Conservation (phyloP, 306 rosid genomes). For the Trifolium dubium region DNA sequence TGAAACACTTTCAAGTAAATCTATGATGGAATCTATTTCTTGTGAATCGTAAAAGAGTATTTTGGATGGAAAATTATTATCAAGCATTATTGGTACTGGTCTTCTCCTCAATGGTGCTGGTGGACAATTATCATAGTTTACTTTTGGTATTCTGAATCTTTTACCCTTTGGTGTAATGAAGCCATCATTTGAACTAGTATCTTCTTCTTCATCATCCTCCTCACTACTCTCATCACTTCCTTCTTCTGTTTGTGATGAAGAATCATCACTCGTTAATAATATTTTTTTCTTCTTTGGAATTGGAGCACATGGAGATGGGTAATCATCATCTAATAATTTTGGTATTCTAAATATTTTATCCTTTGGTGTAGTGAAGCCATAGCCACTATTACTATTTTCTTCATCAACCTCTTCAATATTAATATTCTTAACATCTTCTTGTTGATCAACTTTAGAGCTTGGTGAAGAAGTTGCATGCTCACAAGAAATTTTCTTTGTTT, state of each 20-base stretch:
- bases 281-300: no score
- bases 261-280: no score
- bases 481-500: slow-evolving; percentile 37
- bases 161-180: slow-evolving; percentile 65
- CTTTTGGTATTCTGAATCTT: slow-evolving; percentile 56
- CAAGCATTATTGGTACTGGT: background rate
- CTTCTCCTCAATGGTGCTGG: slow-evolving; percentile 62
- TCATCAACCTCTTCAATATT: no score
- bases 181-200: slow-evolving; percentile 29
- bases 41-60: slow-evolving; percentile 31
- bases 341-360: no score
- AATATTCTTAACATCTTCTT: no score
- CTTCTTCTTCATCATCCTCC: slow-evolving; percentile 26
- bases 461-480: background rate
- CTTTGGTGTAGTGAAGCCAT: no score
- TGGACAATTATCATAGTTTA: slow-evolving; percentile 46
- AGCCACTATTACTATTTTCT: no score
- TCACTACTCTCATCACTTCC: background rate
- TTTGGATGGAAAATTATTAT: no score
- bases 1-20: no score
- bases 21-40: slow-evolving; percentile 40
- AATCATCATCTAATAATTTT: no score
- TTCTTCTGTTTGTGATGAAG: background rate
- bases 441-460: no score
- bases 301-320: no score